A percentile compares a stretch with the other conserved stretches of the same genome.
These are phyloP conservation scores for Triticum timopheevii DNA, from an alignment of 176 grass and related monocot species.

Conservation along the genomic window DNA sequence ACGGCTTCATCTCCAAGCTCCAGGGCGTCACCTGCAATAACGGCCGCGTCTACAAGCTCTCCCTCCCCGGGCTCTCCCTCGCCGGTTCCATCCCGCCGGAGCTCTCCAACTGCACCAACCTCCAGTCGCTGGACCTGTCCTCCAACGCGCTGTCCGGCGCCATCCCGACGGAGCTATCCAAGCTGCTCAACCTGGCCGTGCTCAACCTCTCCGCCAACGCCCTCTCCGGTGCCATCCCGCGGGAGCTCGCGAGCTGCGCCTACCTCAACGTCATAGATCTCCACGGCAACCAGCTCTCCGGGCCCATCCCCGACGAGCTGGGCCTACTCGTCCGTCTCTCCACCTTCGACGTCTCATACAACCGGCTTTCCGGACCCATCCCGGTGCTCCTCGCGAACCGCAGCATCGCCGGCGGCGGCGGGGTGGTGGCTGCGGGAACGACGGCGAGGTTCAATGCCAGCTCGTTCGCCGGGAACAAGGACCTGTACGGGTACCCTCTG, in stretches of 20 bases:
- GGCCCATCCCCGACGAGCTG: conserved; percentile 69
- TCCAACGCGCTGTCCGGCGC: conserved; percentile 55
- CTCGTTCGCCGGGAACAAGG: conserved; percentile 66
- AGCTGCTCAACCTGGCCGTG: conserved; percentile 68
- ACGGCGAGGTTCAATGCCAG: conserved; percentile 64
- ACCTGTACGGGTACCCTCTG: conserved; percentile 75
- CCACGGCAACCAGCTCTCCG: conserved; percentile 59
- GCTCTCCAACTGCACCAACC: conserved; percentile 82
- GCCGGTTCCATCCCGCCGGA: conserved; percentile 46
- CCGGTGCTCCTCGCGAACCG: conserved; percentile 67
- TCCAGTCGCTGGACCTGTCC: conserved; percentile 79
- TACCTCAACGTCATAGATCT: conserved; percentile 91
- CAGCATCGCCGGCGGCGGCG: conserved; percentile 5
- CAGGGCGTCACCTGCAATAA: conserved; percentile 81
- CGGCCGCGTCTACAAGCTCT: conserved; percentile 77
- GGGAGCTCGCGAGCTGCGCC: conserved; percentile 61
- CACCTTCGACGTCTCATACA: conserved; percentile 70
- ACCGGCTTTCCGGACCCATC: conserved; percentile 58
- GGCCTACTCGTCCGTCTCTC: conserved; percentile 64
- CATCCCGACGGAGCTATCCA: conserved; percentile 53
- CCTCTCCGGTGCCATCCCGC: conserved; percentile 54
- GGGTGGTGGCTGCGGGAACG: not conserved
- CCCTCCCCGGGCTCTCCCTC: conserved; percentile 47
- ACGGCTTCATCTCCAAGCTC: conserved; percentile 59
- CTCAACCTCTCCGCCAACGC: conserved; percentile 77